phyloP scores from a whole-genome alignment of 148 eudicot genomes.

The Vaccinium myrtillus region DNA sequence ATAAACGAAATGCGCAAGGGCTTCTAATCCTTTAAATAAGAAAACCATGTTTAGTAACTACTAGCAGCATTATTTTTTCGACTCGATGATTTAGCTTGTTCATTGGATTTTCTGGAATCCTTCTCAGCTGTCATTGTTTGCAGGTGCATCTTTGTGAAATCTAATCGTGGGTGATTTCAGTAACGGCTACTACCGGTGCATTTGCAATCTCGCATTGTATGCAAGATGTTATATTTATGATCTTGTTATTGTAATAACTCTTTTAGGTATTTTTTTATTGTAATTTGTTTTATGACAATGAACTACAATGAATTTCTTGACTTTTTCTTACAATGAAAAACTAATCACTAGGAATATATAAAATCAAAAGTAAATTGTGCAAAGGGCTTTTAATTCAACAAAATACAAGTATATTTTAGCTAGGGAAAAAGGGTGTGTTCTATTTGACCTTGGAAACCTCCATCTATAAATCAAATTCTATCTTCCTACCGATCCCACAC shows the following conservation, averaged over 20 bases:
- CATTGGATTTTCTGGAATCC: neutral
- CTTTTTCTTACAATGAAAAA: neutral
- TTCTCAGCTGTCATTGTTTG: neutral
- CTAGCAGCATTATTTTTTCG: neutral
- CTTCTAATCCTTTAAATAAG: neutral
- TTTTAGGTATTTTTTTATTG: too few species aligned
- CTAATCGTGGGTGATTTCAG: neutral
- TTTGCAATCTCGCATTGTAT: too few species aligned
- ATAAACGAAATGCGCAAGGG: neutral
- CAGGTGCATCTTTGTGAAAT: neutral
- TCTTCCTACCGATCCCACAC: constrained; percentile 22
- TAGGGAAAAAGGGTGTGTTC: too few species aligned
- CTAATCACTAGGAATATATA: neutral
- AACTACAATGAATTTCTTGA: neutral
- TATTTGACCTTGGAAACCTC: too few species aligned
- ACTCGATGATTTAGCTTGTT: neutral
- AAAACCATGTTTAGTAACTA: neutral
- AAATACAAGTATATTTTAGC: neutral
- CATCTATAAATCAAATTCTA: neutral
- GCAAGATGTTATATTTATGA: too few species aligned
- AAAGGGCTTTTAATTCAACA: neutral
- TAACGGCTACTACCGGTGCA: neutral
- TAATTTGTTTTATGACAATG: too few species aligned
- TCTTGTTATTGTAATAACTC: too few species aligned
- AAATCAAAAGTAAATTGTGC: neutral